A percentile compares a stretch with the other conserved stretches of the same genome.
These are phyloP conservation scores for Giardia duodenalis DNA, from an alignment of 208 protist genomes.

Conservation along the genomic window DNA sequence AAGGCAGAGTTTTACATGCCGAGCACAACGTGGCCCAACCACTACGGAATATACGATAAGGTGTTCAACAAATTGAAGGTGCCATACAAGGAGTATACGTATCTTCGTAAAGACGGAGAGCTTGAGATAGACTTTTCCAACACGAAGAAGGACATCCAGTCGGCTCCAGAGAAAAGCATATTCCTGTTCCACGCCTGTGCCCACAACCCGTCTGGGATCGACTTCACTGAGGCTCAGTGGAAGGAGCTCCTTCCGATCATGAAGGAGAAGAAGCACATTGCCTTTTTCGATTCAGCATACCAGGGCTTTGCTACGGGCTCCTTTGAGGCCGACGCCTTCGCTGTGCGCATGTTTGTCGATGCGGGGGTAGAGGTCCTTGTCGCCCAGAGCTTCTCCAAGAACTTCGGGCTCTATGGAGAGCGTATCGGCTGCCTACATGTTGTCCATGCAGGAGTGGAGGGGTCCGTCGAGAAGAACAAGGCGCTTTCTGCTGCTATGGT, in stretches of 20 bases:
- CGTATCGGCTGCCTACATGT: conserved; percentile 29
- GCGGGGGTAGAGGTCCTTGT: conserved; percentile 8
- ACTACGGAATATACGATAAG: conserved; percentile 39
- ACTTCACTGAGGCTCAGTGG: conserved; percentile 38
- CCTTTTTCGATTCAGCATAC: conserved; percentile 42
- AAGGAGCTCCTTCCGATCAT: background rate
- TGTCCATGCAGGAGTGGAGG: background rate
- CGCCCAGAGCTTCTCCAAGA: conserved; percentile 41
- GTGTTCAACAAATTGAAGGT: conserved; percentile 37
- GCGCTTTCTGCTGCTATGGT: background rate
- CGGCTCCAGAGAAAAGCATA: background rate
- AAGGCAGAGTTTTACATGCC: conserved; percentile 52
- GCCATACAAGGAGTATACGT: conserved; percentile 43
- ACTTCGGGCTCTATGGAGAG: conserved; percentile 40
- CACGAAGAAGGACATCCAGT: conserved; percentile 45
- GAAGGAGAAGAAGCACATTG: conserved; percentile 17
- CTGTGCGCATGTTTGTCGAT: conserved; percentile 19
- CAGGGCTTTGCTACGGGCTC: conserved; percentile 46
- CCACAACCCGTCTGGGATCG: conserved; percentile 42
- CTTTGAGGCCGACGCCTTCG: conserved; percentile 39
- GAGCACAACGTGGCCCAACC: conserved; percentile 52
- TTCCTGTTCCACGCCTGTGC: conserved; percentile 36
- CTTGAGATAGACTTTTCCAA: conserved; percentile 52
- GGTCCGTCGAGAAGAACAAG: background rate
- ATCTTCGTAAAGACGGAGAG: conserved; percentile 50